phyloP scores from a whole-genome alignment of 2,329 filamentous ascomycete genomes.

The Colletotrichum orbiculare region DNA sequence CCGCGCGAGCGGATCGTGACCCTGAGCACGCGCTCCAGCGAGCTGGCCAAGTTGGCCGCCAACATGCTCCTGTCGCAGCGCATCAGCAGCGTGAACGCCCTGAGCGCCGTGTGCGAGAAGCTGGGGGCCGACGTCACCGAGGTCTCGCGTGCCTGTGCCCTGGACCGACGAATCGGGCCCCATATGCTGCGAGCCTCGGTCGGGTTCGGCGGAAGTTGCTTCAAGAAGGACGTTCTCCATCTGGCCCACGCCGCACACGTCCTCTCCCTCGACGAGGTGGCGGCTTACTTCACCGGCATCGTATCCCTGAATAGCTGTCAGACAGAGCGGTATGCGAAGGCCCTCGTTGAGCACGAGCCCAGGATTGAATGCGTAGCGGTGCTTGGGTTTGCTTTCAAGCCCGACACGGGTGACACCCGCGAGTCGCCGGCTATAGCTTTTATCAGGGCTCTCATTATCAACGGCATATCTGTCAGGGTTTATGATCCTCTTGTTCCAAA shows the following conservation, averaged over 20 bases:
- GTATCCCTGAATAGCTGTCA: too few relatives aligned
- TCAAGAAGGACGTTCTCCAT: conserved; percentile 82
- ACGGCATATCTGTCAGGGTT: too few relatives aligned
- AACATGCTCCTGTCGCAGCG: conserved; percentile 85
- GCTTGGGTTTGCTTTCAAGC: too few relatives aligned
- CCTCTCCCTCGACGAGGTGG: conserved; percentile 60
- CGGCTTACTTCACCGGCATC: too few relatives aligned
- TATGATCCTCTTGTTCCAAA: too few relatives aligned
- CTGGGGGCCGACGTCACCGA: conserved; percentile 81
- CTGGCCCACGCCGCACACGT: conserved; percentile 80
- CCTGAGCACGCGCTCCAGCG: conserved; percentile 81
- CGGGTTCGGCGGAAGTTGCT: conserved; percentile 84
- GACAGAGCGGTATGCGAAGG: too few relatives aligned
- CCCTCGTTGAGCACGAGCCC: too few relatives aligned
- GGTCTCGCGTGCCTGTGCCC: conserved; percentile 73
- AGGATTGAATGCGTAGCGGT: too few relatives aligned
- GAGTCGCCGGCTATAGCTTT: too few relatives aligned
- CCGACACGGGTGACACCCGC: too few relatives aligned
- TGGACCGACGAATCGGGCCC: conserved; percentile 77
- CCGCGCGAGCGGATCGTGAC: conserved; percentile 73
- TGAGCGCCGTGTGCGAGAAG: conserved; percentile 81
- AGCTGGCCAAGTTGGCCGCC: conserved; percentile 81
- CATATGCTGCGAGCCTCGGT: conserved; percentile 79
- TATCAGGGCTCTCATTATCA: too few relatives aligned
- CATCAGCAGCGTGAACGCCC: conserved; percentile 83